Base-by-base conservation (phyloP, 2,329 filamentous ascomycete species). In the Ceratocystis variospora region DNA sequence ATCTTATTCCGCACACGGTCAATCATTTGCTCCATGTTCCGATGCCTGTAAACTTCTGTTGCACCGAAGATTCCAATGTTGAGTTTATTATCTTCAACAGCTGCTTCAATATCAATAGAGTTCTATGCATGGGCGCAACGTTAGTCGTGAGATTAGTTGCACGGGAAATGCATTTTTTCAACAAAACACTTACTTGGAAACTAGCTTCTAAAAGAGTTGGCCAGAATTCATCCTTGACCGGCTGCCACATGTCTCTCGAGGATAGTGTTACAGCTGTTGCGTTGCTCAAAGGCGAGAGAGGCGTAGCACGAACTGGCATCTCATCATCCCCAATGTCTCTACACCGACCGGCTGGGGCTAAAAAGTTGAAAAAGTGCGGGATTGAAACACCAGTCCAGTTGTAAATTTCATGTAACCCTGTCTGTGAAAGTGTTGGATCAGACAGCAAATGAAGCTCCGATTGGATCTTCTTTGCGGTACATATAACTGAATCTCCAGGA, bases 31-130 rank as follows among this genome's bases (percentile, higher is more conserved):
- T 53, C 37, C 1, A 57, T 50, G 25, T 44, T n/a, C 31, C 22
- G 22, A 19, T 50, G 31, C 5, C 31, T 33, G 8, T 50, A 50
- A 25, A 67, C 5, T 31, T 67, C 66, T 10, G 15, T 15, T 17
- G 62, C 66, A 15, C 61, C 50, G 61, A 67, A 67, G 2, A 67
- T 22, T 22, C 66, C 66, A 6, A 67, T 48, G 50, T 65, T 57
- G 7, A 67, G 41, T n/a, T 31, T 31, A 3, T 57, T 46, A 10
- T 19, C 46, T 33, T 46, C 45, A 37, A 67, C 62, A 12, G 66
- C 66, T n/a, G 45, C 61, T 44, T 67, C 66, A 65, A 67, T 19
- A 37, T 67, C 66, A 12, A 67, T 65, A 1, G 66, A 53, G 15
- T 67, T 44, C 66, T 65, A 12, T 28, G 2, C 15, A 5, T 22